These are phyloP conservation scores for Claviceps arundinis DNA, from an alignment of 2,329 filamentous ascomycete genomes.

Conservation along the genomic window DNA sequence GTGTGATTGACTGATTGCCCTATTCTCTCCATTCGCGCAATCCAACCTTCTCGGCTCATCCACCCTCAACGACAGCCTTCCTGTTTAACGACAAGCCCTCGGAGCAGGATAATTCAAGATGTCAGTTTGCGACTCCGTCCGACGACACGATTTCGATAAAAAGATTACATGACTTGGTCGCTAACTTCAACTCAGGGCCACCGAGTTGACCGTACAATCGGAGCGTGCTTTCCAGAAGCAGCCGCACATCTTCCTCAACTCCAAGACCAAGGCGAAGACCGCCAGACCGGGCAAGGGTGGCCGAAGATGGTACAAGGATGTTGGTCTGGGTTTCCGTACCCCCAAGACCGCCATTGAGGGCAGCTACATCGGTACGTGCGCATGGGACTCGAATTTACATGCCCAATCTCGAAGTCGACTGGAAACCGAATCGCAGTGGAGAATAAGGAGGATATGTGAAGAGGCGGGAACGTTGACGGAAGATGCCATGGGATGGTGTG, in stretches of 20 bases:
- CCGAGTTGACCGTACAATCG: slow-evolving; percentile 98
- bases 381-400: slow-evolving; percentile 4
- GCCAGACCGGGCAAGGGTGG: slow-evolving; percentile 80
- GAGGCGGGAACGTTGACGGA: neutral
- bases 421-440: slow-evolving; percentile 3
- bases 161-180: slow-evolving; percentile 8
- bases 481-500: neutral
- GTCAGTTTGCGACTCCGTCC: slow-evolving; percentile 19
- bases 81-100: slow-evolving; percentile 23
- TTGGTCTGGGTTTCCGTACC: slow-evolving; percentile 97
- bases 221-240: slow-evolving; percentile 99
- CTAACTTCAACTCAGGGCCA: slow-evolving; percentile 59
- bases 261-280: slow-evolving; percentile 81
- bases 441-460: too few species aligned
- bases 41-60: slow-evolving; percentile 21
- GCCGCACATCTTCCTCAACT: slow-evolving; percentile 99
- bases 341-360: slow-evolving; percentile 98
- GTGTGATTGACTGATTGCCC: slow-evolving; percentile 23
- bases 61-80: slow-evolving; percentile 25
- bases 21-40: slow-evolving; percentile 24
- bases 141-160: slow-evolving; percentile 1
- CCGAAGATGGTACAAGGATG: slow-evolving; percentile 96
- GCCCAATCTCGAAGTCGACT: slow-evolving; percentile 3
- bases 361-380: slow-evolving; percentile 88
- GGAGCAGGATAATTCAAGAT: slow-evolving; percentile 31